A percentile compares a stretch with the other conserved stretches of the same genome.
Evolutionary conservation across 2,329 filamentous ascomycete species (phyloP).

Genomic region (Aspergillus terreus): DNA sequence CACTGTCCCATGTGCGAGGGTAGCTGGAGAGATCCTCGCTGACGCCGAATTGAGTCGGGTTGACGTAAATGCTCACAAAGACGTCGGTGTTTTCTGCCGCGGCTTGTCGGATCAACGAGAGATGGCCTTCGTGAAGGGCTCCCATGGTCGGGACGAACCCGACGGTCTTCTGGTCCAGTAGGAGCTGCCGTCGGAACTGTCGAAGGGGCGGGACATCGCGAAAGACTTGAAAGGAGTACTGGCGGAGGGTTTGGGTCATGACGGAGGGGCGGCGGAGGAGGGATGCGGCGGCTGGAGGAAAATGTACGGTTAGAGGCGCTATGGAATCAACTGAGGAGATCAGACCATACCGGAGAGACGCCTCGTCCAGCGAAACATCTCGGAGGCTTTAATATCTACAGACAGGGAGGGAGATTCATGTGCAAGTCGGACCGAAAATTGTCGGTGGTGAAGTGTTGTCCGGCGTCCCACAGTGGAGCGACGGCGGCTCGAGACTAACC

Average conservation of each 20-base stretch:
- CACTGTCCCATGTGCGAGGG: constrained; percentile 81
- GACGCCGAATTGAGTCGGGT: constrained; percentile 91
- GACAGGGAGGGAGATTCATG: constrained; percentile 1
- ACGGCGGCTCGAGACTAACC: constrained; percentile 1
- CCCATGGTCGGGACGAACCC: constrained; percentile 97
- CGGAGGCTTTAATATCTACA: constrained; percentile 11
- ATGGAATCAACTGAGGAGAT: not conserved
- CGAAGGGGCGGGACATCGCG: constrained; percentile 71
- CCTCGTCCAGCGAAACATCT: constrained; percentile 29
- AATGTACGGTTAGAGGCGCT: constrained; percentile 3
- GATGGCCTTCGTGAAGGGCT: constrained; percentile 86
- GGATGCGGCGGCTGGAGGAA: constrained; percentile 19
- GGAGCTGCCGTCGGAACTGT: constrained; percentile 63
- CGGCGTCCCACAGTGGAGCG: constrained; percentile 13
- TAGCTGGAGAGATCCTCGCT: constrained; percentile 86
- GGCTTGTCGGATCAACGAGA: constrained; percentile 79
- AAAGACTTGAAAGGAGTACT: constrained; percentile 53
- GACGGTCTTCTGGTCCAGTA: constrained; percentile 66
- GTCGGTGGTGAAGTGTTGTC: not conserved
- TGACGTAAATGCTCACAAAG: constrained; percentile 90
- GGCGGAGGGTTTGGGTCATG: constrained; percentile 1
- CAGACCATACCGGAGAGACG: constrained; percentile 26
- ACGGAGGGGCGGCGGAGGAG: constrained; percentile 17
- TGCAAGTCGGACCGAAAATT: not conserved
- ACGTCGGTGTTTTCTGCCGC: constrained; percentile 81